These are phyloP conservation scores for Trypanosoma theileri DNA, from an alignment of 208 protist species.

Conservation along the genomic window DNA sequence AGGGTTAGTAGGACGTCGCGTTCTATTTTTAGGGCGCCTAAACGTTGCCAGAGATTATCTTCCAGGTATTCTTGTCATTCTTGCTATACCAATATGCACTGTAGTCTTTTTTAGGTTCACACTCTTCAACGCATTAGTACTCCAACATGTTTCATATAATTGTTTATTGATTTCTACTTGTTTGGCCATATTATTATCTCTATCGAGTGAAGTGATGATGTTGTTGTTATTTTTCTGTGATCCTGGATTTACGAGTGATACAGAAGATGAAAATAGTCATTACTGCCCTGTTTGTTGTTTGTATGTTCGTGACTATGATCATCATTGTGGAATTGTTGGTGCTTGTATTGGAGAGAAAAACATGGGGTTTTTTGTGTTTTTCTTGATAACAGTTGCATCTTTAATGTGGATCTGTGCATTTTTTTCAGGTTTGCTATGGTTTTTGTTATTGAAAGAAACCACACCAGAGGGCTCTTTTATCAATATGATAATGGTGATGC, in stretches of 20 bases:
- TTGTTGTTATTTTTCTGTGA: constrained; percentile 32
- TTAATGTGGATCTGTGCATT: background rate
- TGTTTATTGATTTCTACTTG: constrained; percentile 3
- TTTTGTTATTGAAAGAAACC: background rate
- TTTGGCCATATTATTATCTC: background rate
- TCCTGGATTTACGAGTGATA: constrained; percentile 42
- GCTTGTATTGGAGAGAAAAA: constrained; percentile 74
- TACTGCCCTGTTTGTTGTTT: constrained; percentile 45
- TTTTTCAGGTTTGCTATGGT: background rate
- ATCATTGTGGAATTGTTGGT: constrained; percentile 76
- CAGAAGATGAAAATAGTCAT: constrained; percentile 26
- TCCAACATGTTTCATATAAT: background rate
- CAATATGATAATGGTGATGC: background rate
- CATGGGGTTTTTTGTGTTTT: constrained; percentile 73
- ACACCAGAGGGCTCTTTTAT: background rate
- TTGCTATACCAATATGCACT: constrained; percentile 17
- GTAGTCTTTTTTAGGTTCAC: constrained; percentile 11
- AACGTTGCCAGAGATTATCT: constrained; percentile 19
- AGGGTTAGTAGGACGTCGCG: too few species aligned
- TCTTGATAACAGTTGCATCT: constrained; percentile 25
- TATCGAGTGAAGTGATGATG: constrained; percentile 16
- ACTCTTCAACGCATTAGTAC: constrained; percentile 4
- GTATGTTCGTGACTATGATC: constrained; percentile 75
- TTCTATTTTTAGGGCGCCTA: constrained; percentile 13
- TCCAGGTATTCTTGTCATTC: constrained; percentile 7